Percentiles rank a stretch among this genome's conserved stretches.
These are phyloP conservation scores for Penicillium sp. DNA, from an alignment of 2,329 filamentous ascomycete genomes.

Conservation along the genomic window DNA sequence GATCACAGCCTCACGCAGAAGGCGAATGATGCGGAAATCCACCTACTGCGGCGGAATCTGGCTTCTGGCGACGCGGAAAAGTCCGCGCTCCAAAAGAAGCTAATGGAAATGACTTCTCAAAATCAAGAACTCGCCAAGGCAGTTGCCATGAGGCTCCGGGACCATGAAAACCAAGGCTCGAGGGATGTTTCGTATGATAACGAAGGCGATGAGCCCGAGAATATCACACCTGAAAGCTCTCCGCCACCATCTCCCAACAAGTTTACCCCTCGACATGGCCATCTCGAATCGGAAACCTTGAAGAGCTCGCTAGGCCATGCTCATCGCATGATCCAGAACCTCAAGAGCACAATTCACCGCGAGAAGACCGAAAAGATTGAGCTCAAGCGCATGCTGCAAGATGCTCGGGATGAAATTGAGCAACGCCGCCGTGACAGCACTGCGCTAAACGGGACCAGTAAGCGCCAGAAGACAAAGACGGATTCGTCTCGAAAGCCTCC, in stretches of 20 bases:
- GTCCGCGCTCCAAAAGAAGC: conserved; percentile 72
- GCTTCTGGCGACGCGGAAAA: conserved; percentile 76
- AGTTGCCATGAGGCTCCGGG: conserved; percentile 69
- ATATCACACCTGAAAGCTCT: conserved; percentile 80
- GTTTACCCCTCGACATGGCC: conserved; percentile 82
- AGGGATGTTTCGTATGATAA: conserved; percentile 61
- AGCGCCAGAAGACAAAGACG: conserved; percentile 61
- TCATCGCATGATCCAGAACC: conserved; percentile 92
- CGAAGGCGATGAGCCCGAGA: conserved; percentile 63
- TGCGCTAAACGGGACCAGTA: conserved; percentile 43
- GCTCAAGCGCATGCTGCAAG: conserved; percentile 89
- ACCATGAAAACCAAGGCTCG: conserved; percentile 63
- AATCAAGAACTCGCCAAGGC: conserved; percentile 89
- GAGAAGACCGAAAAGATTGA: conserved; percentile 99
- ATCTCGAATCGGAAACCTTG: conserved; percentile 92
- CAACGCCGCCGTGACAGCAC: conserved; percentile 57
- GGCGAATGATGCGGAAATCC: conserved; percentile 84
- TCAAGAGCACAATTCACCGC: conserved; percentile 90
- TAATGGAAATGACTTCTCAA: conserved; percentile 83
- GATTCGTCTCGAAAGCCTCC: conserved; percentile 75
- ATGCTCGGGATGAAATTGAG: conserved; percentile 88
- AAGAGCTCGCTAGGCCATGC: conserved; percentile 93
- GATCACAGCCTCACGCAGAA: conserved; percentile 75
- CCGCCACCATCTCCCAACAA: conserved; percentile 89
- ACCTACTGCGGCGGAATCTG: conserved; percentile 76